Conservation (phyloP, 352 stramenopile genomes). For the Phytophthora parvispora region DNA sequence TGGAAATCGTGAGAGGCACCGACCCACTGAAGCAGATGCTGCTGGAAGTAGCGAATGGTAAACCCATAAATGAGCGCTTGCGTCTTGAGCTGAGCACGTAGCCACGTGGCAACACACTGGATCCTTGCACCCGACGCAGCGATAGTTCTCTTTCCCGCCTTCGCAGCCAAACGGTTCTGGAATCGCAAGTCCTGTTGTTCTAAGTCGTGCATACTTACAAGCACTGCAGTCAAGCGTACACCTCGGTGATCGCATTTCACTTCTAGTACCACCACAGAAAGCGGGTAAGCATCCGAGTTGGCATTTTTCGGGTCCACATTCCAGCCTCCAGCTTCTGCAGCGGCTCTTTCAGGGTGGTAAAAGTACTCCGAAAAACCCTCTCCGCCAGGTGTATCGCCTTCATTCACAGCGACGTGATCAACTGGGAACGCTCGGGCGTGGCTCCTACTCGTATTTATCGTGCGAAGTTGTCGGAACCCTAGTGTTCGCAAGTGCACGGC, state of each 20-base stretch:
- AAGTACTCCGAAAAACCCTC: conserved; percentile 83
- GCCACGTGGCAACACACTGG: conserved; percentile 55
- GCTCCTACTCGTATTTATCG: conserved; percentile 34
- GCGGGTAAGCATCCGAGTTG: conserved; percentile 15
- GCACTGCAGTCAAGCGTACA: conserved; percentile 64
- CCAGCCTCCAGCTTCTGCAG: conserved; percentile 33
- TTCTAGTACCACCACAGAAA: conserved; percentile 67
- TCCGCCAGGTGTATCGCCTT: conserved; percentile 41
- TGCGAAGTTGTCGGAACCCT: conserved; percentile 72
- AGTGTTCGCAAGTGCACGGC: conserved; percentile 64
- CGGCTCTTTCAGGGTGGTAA: conserved; percentile 57
- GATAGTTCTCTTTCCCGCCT: conserved; percentile 5
- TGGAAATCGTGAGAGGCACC: conserved; percentile 37
- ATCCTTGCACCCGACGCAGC: conserved; percentile 49
- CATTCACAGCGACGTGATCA: conserved; percentile 10
- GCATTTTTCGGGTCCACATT: conserved; percentile 6
- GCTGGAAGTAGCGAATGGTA: conserved; percentile 83
- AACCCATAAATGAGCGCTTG: conserved; percentile 78
- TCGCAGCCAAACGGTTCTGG: conserved; percentile 47
- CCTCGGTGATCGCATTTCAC: conserved; percentile 83
- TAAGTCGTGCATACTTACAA: conserved; percentile 73
- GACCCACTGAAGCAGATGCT: conserved; percentile 73
- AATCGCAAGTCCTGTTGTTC: conserved; percentile 71
- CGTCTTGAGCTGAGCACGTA: conserved; percentile 65
- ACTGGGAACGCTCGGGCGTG: conserved; percentile 34